Base-by-base conservation (phyloP, 257 asterid genomes). In the Salvia rosmarinus region DNA sequence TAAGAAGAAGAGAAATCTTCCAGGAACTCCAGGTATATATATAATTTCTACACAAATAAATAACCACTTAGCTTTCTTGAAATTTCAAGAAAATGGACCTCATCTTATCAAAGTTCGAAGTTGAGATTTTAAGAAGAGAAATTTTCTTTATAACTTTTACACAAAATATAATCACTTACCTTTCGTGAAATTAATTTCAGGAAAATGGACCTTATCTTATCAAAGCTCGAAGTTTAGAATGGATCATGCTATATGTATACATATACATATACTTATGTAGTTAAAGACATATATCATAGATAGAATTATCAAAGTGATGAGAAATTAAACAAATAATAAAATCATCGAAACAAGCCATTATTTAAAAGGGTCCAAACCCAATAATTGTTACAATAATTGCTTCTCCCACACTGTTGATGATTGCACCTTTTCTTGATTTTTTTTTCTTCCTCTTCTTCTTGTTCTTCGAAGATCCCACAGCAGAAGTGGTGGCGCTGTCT, bases 401-500 rank as follows among this genome's bases (percentile, higher is more conserved):
- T 43, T 56, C 69, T 39, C 63, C 49, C 39, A 64, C 62, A 78
- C 82, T 83, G 81, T 74, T 65, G 56, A 52, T 79, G 82, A 83
- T 80, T 82, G 78, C 73, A 75, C 72, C 77, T 81, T 81, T 72
- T n/a, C n/a, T n/a, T n/a, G n/a, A n/a, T n/a, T n/a, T n/a, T n/a
- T n/a, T n/a, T n/a, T n/a, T n/a, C n/a, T n/a, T n/a, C n/a, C n/a
- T n/a, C n/a, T n/a, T n/a, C n/a, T n/a, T n/a, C n/a, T n/a, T 52
- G 12, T 16, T 17, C 30, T 6, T 51, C 10, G n/a, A 54, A 55
- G 98, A 92, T 82, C 96, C 96, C 16, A 76, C 89, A 12, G 96
- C 96, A 5, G 98, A 92, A 68, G 96, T 92, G 2, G 77, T 92
- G 28, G 98, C 91, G 1, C 88, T 92, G 23, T 89, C 98, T 1